Base-by-base conservation (phyloP, 2,329 filamentous ascomycete species). In the Penicillium sp. region DNA sequence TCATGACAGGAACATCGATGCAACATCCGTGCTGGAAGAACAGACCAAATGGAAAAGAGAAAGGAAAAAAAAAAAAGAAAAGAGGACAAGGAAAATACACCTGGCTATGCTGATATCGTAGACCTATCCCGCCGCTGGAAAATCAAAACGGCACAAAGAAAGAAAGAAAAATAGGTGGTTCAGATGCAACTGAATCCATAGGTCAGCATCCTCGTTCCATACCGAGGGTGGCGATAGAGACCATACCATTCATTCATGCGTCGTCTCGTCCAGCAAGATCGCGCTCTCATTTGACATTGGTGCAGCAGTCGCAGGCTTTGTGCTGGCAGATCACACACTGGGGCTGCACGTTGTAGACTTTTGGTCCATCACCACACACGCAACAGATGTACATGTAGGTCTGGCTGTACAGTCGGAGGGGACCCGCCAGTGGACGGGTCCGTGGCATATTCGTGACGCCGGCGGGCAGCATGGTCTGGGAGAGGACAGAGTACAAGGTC, bases 311-410 rank as follows among this genome's bases (percentile, higher is more conserved):
- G 54, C 67, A 69, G 17, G 48, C 52, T 10, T 26, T 25, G 16
- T 69, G 67, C 2, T 54, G 2, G 53, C 67, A 69, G 0, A 26
- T 39, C 2, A 65, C 48, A 36, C 67, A 70, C 14, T 25, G 30
- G 2, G 60, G 53, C 29, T 70, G 62, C 19, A 43, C 29, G 8
- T 61, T 50, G 45, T 49, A 68, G 26, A 66, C 46, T 36, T 69
- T 69, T 0, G 67, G 67, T 0, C 67, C 67, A 28, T 69, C 65
- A 1, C 53, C 26, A 43, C 67, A 70, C 4, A 43, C 2, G 56
- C 67, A 70, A 53, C 67, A 70, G 39, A 64, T 55, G 31, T 65
- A 70, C 46, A 65, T 51, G 36, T 57, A 46, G 7, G 52, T 57
- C 1, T 45, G 18, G 16, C 33, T 26, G 34, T 51, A 45, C 29